Base-by-base conservation (phyloP, 768 basidiomycete genomes). In the Amanita exitialis region DNA sequence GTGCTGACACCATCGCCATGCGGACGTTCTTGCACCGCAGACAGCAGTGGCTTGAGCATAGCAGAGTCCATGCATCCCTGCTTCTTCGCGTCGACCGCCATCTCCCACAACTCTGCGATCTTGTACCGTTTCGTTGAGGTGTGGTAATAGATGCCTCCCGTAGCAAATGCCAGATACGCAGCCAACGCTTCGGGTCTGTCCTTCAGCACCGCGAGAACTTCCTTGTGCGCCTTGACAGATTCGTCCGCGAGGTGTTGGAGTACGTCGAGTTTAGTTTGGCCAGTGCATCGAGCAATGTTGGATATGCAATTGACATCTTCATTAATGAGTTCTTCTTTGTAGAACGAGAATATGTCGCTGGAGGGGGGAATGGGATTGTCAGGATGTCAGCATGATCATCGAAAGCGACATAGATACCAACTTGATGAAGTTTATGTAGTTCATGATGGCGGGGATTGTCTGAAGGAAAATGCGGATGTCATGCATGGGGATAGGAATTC, bases 301-400 rank as follows among this genome's bases (percentile, higher is more conserved):
- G 50, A 51, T 4, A 51, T 44, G 35, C 41, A 51, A 21, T 51
- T 51, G 7, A 39, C 30, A 3, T 32, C 13, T 35, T 51, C 42
- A 7, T 44, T 10, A 6, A 12, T 30, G n/a, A 44, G 41, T 6
- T 51, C 39, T 49, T 49, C 47, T 30, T 49, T 49, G 36, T 49
- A 49, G n/a, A 49, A 49, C 4, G 47, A 50, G 15, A 51, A 51
- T 1, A 51, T 37, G 21, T 51, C 50, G 18, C 50, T 51, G 16
- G 32, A 5, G 32, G 4, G 0, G 32, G 32, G 10, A 30, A 13
- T n/a, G n/a, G n/a, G n/a, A n/a, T n/a, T n/a, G n/a, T 13, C 8
- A 16, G 3, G 8, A 15, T 1, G 2, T 6, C 3, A 32, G n/a
- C 30, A 6, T 30, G 30, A 8, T 12, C 10, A 15, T 13, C 5